Evolutionary conservation across 495 filamentous ascomycete species (phyloP).

Genomic region (Penicillium daleae): DNA sequence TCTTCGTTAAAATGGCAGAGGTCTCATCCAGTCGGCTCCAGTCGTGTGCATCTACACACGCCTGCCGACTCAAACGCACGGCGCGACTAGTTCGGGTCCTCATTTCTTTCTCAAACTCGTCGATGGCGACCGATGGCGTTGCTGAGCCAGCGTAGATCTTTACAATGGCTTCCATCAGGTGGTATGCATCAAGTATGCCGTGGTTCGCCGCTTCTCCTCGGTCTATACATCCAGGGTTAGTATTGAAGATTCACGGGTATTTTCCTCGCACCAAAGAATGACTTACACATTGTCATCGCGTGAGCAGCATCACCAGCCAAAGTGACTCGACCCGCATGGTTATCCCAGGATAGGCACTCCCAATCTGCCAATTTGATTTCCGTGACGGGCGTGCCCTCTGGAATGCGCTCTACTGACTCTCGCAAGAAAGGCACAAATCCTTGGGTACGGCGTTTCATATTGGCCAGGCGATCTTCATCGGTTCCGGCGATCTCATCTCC

Average conservation of each 20-base stretch:
- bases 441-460: conserved; percentile 54
- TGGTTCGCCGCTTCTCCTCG: conserved; percentile 63
- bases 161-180: conserved; percentile 30
- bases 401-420: conserved; percentile 41
- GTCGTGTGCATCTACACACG: conserved; percentile 63
- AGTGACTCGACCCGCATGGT: conserved; percentile 48
- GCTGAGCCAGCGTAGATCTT: conserved; percentile 16
- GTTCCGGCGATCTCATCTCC: conserved; percentile 40
- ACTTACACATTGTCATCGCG: conserved; percentile 64
- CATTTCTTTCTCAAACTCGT: conserved; percentile 57
- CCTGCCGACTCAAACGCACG: conserved; percentile 59
- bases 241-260: background rate
- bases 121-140: conserved; percentile 39
- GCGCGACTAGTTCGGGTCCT: conserved; percentile 51
- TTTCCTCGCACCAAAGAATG: background rate
- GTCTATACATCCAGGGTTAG: conserved; percentile 23
- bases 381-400: conserved; percentile 49
- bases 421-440: conserved; percentile 58
- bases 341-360: conserved; percentile 50
- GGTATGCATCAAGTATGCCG: conserved; percentile 51
- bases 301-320: conserved; percentile 65
- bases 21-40: conserved; percentile 42
- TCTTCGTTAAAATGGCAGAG: conserved; percentile 33
- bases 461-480: conserved; percentile 41
- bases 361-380: conserved; percentile 58